Percentiles rank a stretch among this genome's conserved stretches.
Evolutionary conservation across 345 rosid genomes (phyloP).

Genomic region (Geranium rotundifolium): DNA sequence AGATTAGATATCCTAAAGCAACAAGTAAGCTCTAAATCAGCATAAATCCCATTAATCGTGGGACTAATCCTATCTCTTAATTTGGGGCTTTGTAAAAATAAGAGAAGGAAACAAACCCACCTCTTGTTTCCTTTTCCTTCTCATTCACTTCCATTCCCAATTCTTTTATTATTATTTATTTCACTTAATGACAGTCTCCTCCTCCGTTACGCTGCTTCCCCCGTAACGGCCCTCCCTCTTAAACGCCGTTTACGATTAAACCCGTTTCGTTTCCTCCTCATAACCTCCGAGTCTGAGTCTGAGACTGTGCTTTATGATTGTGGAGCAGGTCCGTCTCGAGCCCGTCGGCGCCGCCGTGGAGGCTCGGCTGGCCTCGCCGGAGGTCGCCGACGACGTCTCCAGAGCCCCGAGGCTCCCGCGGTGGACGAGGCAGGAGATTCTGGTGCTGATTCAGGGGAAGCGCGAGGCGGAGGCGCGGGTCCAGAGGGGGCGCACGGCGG

Average conservation of each 20-base stretch:
- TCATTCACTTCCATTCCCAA: neutral
- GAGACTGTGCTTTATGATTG: slow-evolving; percentile 38
- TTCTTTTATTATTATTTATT: too few species aligned
- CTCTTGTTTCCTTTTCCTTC: neutral
- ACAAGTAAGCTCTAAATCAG: neutral
- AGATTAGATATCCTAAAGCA: neutral
- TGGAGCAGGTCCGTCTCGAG: slow-evolving; percentile 36
- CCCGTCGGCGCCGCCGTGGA: slow-evolving; percentile 9
- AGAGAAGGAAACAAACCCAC: neutral
- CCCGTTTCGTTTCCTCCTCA: too few species aligned
- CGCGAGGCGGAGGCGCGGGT: slow-evolving; percentile 82
- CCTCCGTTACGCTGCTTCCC: slow-evolving; percentile 11
- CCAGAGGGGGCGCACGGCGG: slow-evolving; percentile 63
- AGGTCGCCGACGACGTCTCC: slow-evolving; percentile 40
- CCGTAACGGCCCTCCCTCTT: slow-evolving; percentile 34
- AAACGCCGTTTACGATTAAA: slow-evolving; percentile 42
- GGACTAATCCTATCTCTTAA: neutral
- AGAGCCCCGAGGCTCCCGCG: slow-evolving; percentile 81
- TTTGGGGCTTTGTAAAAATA: too few species aligned
- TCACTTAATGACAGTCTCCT: slow-evolving; percentile 7
- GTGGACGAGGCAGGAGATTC: slow-evolving; percentile 95
- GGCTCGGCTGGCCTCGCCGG: slow-evolving; percentile 24
- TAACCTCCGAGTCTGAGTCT: too few species aligned
- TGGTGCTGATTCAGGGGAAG: slow-evolving; percentile 89
- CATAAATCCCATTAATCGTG: neutral